Conservation (phyloP, 108 stramenopile species). For the Epithemia pelagica region DNA sequence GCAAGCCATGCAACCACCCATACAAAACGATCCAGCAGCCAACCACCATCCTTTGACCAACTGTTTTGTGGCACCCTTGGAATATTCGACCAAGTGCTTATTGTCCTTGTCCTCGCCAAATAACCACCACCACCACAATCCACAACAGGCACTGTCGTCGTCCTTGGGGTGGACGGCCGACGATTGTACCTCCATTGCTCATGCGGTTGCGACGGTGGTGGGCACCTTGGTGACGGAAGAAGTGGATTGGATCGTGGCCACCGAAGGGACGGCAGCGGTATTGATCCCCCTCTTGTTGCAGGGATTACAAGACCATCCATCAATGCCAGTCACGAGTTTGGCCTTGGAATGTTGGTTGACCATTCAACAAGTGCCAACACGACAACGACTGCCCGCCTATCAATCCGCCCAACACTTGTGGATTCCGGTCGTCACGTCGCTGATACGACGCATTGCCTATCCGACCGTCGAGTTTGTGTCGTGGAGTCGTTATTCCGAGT, state of each 20-base stretch:
- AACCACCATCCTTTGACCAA: too few species aligned
- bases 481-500: conserved; percentile 35
- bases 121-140: too few species aligned
- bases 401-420: conserved; percentile 23
- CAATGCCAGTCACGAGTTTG: conserved; percentile 27
- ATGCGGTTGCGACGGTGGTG: conserved; percentile 34
- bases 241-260: conserved; percentile 26
- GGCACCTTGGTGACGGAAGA: conserved; percentile 43
- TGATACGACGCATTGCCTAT: conserved; percentile 31
- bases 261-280: conserved; percentile 21
- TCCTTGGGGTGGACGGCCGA: conserved; percentile 20
- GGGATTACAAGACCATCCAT: conserved; percentile 36
- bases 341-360: conserved; percentile 56
- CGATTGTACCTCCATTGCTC: conserved; percentile 18
- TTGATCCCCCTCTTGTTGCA: conserved; percentile 36
- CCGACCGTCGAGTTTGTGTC: conserved; percentile 20
- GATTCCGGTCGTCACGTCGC: conserved; percentile 19
- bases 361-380: conserved; percentile 48
- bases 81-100: conserved; percentile 1
- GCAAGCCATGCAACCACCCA: conserved; percentile 24
- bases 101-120: too few species aligned
- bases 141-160: not conserved
- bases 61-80: conserved; percentile 32
- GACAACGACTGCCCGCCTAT: conserved; percentile 31
- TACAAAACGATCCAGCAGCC: too few species aligned